phyloP scores from a whole-genome alignment of 75 land plant genomes.

The Pinus albicaulis region DNA sequence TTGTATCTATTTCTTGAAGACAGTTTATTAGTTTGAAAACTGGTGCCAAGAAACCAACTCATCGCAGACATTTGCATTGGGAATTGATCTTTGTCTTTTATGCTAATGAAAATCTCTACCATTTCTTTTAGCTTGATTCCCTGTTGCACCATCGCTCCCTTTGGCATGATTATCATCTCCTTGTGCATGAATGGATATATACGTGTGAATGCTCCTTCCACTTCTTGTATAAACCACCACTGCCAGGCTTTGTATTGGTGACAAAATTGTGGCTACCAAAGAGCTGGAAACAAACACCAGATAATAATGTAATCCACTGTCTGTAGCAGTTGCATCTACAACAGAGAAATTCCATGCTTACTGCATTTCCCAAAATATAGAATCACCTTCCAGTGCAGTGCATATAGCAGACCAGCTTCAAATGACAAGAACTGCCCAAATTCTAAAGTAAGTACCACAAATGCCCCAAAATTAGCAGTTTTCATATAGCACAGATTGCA shows the following conservation, averaged over 20 bases:
- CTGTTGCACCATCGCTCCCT: background rate
- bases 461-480: no score
- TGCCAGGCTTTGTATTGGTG: background rate
- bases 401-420: background rate
- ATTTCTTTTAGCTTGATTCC: slow-evolving; percentile 7
- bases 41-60: no score
- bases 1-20: no score
- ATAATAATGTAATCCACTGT: background rate
- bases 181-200: no score
- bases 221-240: no score
- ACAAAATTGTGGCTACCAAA: background rate
- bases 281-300: background rate
- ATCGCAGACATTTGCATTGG: slow-evolving; percentile 67
- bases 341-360: background rate
- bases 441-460: no score
- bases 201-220: no score
- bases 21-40: no score
- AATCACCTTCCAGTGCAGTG: background rate
- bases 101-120: slow-evolving; percentile 23
- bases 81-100: slow-evolving; percentile 33
- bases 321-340: background rate
- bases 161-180: no score
- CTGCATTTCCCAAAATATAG: background rate
- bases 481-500: no score
- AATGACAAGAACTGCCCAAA: background rate